Base-by-base conservation (phyloP, 169 alveolate species). In the Plasmodium gonderi region DNA sequence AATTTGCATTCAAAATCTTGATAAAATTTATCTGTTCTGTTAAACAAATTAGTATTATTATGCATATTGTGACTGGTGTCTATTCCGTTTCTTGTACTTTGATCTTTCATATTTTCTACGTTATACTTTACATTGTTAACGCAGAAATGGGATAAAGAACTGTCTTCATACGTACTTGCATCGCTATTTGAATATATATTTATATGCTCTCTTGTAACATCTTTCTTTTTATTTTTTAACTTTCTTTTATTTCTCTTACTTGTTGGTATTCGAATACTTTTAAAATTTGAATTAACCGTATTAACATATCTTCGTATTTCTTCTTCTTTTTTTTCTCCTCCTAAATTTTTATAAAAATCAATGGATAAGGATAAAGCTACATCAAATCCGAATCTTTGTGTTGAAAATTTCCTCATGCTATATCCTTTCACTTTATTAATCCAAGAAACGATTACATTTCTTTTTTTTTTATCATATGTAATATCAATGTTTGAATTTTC, bases 341-440 rank as follows among this genome's bases (percentile, higher is more conserved):
- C 91, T 42, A 81, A 67, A 47, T 69, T 81, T 81, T 68, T 81
- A 44, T 81, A 81, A 51, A 81, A 81, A 69, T 81, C 91, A 45
- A 81, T 81, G 29, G 91, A 81, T 12, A 81, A 40, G 40, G 51
- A 44, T 26, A 81, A 8, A 38, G 91, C 91, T 8, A 81, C 91
- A 81, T 81, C 91, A 74, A 68, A 81, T 29, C 91, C 91, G 54
- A 81, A 81, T 81, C 91, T 81, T 23, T 81, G 91, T 42, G 91
- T 68, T 45, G 91, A 81, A 60, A 81, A 81, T 68, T 81, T 81
- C 12, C 91, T 38, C 38, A 65, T 54, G 42, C 36, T 81, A 81
- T 81, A 81, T 54, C 81, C 91, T 68, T 81, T 81, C 12, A 23
- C 45, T 67, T 81, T 67, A 29, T 81, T 81, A 40, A 68, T 81